Evolutionary conservation across 148 eudicot genomes (phyloP), one percentile per base, ranked within the genome.

Genomic region (Dianthus caryophyllus): DNA sequence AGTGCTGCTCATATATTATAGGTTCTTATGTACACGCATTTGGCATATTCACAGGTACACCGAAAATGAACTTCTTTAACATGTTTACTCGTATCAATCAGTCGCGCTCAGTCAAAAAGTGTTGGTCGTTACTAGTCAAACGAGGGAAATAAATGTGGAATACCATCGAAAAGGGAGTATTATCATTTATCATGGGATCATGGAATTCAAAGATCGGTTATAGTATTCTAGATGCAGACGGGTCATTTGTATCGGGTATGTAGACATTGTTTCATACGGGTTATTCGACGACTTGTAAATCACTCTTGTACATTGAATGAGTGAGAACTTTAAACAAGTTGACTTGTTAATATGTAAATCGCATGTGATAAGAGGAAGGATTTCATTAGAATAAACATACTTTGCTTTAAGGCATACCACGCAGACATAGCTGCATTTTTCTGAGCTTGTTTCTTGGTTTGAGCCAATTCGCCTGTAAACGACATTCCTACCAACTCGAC

Each of bases 391-490:
- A n/a, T n/a, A n/a, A n/a, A 67, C 85, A 51, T 71, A 84, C 88
- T 72, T 67, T 84, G 84, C 68, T 79, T 84, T 68, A 84, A 78
- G 62, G 85, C 39, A 70, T 68, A 66, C 88, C 88, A 84, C 48
- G 88, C 85, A 58, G 76, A 61, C 71, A 82, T 77, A 60, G 88
- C 88, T 29, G 88, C 85, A 68, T 81, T 84, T 59, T 84, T 84
- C 72, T 84, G 80, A 73, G 88, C 88, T 66, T 84, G 88, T 70
- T 84, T 84, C 82, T 84, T 84, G 22, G 85, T 82, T 77, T 70
- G 81, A 11, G 83, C 76, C 21, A 73, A 66, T 60, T 79, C 82
- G 46, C 88, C 88, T 17, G 78, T 64, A 60, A 82, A 82, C 31
- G 73, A 61, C 72, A 75, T 72, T 64, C 85, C 85, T 36, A 76